Evolutionary conservation across 495 filamentous ascomycete genomes (phyloP), one percentile per base, ranked within the genome.

Genomic region (Glonium stellatum): DNA sequence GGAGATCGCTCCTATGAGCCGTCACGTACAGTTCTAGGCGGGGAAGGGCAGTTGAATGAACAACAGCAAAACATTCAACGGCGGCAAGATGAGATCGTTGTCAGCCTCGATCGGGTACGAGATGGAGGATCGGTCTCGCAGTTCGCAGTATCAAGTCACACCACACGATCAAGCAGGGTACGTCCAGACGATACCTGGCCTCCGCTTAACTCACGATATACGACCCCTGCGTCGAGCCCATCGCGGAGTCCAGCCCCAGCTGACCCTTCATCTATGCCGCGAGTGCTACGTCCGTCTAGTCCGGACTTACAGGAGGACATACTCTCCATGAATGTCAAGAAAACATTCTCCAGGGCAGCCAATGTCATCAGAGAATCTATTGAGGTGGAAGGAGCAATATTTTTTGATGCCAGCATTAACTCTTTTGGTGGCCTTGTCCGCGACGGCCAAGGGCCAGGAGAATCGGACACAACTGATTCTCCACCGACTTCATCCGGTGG

Each of bases 361-460:
- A 77, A 76, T 48, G 69, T 82, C 25, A 75, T 81, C 42, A 71
- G 79, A 22, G 76, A 82, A 58, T 74, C 78, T 1, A 74, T 81
- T 35, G 75, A 76, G 11, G 75, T 76, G 0, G 79, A 81, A n/a
- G 81, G 80, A 0, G 75, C 78, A 1, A 55, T 79, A 1, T 82
- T 79, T 52, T 65, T 79, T 8, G 79, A 83, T 67, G 79, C 79
- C 0, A 73, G 72, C 22, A 60, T 74, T 23, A 69, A 68, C 19
- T 9, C 63, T 61, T 57, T 48, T 62, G 59, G 54, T 0, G 69
- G 27, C 46, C 18, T 47, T n/a, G 54, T 57, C 12, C 22, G n/a
- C 21, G 47, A n/a, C n/a, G n/a, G n/a, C 3, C 18, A 12, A 51
- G 36, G 36, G 5, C 18, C 34, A 51, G 22, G 9, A 2, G 18